Evolutionary conservation across 129 eudicot species (phyloP).

Genomic region (Dittrichia graveolens): DNA sequence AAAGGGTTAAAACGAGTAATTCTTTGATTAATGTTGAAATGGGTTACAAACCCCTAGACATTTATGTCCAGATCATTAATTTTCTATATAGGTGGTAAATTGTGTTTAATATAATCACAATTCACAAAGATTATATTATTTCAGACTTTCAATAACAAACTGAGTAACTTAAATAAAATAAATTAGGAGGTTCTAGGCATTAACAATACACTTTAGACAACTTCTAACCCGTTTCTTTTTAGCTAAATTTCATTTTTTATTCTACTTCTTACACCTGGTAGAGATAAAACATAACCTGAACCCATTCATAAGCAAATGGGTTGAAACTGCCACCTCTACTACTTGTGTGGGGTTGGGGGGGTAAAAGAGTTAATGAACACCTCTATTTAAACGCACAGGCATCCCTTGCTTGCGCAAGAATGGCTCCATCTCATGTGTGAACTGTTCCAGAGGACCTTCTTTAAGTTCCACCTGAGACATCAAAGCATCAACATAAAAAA

Average conservation of each 20-base stretch:
- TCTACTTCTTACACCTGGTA: too few relatives aligned
- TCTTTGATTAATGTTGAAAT: background rate
- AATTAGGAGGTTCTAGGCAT: too few relatives aligned
- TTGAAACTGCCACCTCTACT: background rate
- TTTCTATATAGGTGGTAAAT: background rate
- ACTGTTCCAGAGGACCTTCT: constrained; percentile 91
- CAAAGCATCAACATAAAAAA: background rate
- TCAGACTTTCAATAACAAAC: background rate
- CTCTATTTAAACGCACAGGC: constrained; percentile 87
- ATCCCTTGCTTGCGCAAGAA: constrained; percentile 91
- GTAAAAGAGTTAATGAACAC: constrained; percentile 28
- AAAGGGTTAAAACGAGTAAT: background rate
- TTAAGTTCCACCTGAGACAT: constrained; percentile 69
- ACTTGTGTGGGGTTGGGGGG: background rate
- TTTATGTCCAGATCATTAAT: background rate
- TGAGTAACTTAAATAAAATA: too few relatives aligned
- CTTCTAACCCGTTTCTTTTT: too few relatives aligned
- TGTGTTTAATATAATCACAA: background rate
- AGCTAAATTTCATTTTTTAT: too few relatives aligned
- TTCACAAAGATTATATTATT: background rate
- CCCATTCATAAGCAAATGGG: too few relatives aligned
- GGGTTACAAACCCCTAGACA: background rate
- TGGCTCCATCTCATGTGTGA: constrained; percentile 97
- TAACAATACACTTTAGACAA: too few relatives aligned
- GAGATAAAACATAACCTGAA: too few relatives aligned